A percentile compares a stretch with the other conserved stretches of the same genome.
Evolutionary conservation across 2,329 filamentous ascomycete species (phyloP).

Genomic region (Alternaria dauci): DNA sequence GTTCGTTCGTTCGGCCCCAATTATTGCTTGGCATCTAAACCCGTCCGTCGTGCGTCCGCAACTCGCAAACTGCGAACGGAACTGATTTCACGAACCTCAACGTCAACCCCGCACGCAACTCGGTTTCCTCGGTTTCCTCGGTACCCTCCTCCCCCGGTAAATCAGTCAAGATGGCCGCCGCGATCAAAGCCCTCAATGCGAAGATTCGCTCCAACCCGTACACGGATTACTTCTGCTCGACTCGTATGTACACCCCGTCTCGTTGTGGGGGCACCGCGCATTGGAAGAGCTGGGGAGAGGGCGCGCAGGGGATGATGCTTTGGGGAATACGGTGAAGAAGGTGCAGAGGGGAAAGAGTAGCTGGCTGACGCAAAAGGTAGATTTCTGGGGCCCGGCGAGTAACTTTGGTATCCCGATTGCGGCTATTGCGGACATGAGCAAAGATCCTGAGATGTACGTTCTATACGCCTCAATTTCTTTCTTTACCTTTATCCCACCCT

Average conservation of each 20-base stretch:
- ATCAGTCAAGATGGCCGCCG: constrained; percentile 57
- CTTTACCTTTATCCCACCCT: neutral
- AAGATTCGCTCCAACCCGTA: constrained; percentile 61
- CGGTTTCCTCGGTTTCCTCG: neutral
- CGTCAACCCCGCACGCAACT: constrained; percentile 7
- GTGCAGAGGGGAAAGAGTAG: neutral
- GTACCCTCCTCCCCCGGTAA: neutral
- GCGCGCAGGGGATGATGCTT: neutral
- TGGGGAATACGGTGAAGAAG: neutral
- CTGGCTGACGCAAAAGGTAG: constrained; percentile 40
- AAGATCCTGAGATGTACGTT: constrained; percentile 61
- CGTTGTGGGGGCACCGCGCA: constrained; percentile 5
- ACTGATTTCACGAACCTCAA: constrained; percentile 7
- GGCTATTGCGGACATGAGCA: constrained; percentile 63
- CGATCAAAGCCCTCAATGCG: constrained; percentile 63
- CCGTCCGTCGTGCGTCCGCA: constrained; percentile 14
- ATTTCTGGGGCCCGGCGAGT: constrained; percentile 62
- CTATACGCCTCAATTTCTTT: neutral
- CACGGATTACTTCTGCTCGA: constrained; percentile 62
- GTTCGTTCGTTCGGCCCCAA: constrained; percentile 15
- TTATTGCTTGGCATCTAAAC: constrained; percentile 18
- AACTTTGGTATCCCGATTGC: constrained; percentile 65
- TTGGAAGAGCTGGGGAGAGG: neutral
- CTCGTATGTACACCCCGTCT: constrained; percentile 54
- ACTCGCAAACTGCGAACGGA: constrained; percentile 10